Conservation (phyloP, 352 stramenopile species). For the Phytopythium oedochilum region DNA sequence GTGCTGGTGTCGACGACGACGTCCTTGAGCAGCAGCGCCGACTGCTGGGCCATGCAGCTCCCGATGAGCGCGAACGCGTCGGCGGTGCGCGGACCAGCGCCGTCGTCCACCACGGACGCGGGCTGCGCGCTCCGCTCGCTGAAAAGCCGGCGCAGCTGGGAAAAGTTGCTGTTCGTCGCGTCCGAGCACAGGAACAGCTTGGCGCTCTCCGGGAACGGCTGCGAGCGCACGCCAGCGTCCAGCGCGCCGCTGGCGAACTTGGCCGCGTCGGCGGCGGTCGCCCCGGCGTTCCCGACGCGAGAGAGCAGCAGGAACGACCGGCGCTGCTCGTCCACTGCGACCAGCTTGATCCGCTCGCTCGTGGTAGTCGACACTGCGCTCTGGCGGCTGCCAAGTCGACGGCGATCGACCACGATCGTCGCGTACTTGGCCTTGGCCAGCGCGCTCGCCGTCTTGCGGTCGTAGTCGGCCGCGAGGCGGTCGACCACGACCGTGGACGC, state of each 20-base stretch:
- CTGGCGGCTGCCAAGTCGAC: neutral
- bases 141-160: neutral
- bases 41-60: constrained; percentile 29
- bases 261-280: neutral
- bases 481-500: constrained; percentile 19
- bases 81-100: neutral
- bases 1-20: neutral
- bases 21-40: constrained; percentile 15
- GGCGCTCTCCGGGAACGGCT: neutral
- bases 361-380: neutral
- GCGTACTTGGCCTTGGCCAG: constrained; percentile 7
- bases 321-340: constrained; percentile 20
- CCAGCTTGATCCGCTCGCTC: constrained; percentile 4
- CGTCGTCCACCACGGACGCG: constrained; percentile 4
- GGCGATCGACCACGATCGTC: constrained; percentile 1
- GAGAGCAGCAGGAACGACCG: constrained; percentile 17
- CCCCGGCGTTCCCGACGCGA: neutral
- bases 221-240: neutral
- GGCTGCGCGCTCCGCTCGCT: neutral
- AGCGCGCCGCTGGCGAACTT: neutral
- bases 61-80: constrained; percentile 22
- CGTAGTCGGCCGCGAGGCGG: constrained; percentile 18
- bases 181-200: constrained; percentile 5
- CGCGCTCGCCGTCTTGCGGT: constrained; percentile 12
- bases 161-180: neutral